These are phyloP conservation scores for Fusarium xyrophilum DNA, from an alignment of 2,329 filamentous ascomycete genomes.

Conservation along the genomic window DNA sequence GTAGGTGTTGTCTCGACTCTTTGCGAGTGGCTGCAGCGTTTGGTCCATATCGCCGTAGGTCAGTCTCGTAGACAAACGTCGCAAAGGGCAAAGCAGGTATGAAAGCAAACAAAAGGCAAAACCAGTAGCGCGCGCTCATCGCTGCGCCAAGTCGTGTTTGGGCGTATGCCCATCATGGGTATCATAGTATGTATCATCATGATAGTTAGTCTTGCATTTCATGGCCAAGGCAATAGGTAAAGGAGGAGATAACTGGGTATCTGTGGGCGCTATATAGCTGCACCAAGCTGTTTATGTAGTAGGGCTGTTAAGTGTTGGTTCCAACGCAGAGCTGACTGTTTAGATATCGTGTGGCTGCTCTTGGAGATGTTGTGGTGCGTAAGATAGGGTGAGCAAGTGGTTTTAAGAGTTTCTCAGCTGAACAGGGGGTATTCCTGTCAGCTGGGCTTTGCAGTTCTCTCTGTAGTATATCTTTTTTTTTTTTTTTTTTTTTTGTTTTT, in stretches of 20 bases:
- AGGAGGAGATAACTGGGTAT: background rate
- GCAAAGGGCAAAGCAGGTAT: background rate
- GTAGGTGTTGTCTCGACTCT: background rate
- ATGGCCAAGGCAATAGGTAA: background rate
- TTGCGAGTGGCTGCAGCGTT: background rate
- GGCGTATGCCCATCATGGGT: background rate
- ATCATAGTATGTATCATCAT: background rate
- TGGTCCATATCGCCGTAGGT: background rate
- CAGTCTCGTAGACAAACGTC: background rate
- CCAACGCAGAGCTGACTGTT: background rate
- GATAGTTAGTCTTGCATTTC: background rate
- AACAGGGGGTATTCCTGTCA: background rate
- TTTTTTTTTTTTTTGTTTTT: background rate
- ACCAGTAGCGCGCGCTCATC: background rate
- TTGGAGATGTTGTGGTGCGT: background rate
- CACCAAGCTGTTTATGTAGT: background rate
- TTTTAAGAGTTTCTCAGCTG: background rate
- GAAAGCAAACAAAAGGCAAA: background rate
- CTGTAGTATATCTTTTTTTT: background rate
- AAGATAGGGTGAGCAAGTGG: background rate
- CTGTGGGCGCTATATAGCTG: background rate
- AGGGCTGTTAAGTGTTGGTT: background rate
- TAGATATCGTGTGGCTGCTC: background rate
- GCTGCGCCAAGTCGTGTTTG: background rate
- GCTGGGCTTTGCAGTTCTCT: background rate